Percentiles rank a stretch among this genome's conserved stretches.
These are phyloP conservation scores for Punica granatum DNA, from an alignment of 345 rosid genomes.

Conservation along the genomic window DNA sequence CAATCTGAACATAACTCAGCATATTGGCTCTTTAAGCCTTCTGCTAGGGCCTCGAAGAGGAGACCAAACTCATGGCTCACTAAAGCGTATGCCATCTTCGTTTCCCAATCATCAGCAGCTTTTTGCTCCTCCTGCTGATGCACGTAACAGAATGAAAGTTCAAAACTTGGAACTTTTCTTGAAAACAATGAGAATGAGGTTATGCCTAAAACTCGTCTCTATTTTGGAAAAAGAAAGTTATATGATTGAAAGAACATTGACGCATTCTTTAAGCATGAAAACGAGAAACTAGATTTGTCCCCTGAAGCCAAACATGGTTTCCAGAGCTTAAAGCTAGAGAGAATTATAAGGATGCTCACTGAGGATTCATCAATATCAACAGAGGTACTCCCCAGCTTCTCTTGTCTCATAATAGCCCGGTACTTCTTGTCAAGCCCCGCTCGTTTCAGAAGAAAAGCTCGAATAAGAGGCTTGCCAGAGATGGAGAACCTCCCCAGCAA, in stretches of 20 bases:
- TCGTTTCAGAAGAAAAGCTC: slow-evolving; percentile 47
- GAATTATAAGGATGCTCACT: slow-evolving; percentile 25
- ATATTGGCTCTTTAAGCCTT: slow-evolving; percentile 44
- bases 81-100: slow-evolving; percentile 43
- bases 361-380: slow-evolving; percentile 36
- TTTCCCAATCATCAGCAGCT: slow-evolving; percentile 64
- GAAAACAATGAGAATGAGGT: no score
- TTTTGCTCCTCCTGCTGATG: slow-evolving; percentile 44
- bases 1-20: slow-evolving; percentile 38
- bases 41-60: slow-evolving; percentile 60
- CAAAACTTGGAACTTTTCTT: slow-evolving; percentile 1
- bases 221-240: no score
- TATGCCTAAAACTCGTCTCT: no score
- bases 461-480: slow-evolving; percentile 45
- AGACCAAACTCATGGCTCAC: slow-evolving; percentile 61
- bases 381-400: slow-evolving; percentile 23
- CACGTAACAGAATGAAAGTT: background rate
- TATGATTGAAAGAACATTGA: no score
- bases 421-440: slow-evolving; percentile 45
- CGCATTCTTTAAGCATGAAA: no score
- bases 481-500: slow-evolving; percentile 58
- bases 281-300: background rate
- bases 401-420: slow-evolving; percentile 32
- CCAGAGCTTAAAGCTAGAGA: background rate
- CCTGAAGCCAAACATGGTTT: background rate